Evolutionary conservation across 2,329 filamentous ascomycete species (phyloP), one percentile per base, ranked within the genome.

Genomic region (Ilyonectria destructans): DNA sequence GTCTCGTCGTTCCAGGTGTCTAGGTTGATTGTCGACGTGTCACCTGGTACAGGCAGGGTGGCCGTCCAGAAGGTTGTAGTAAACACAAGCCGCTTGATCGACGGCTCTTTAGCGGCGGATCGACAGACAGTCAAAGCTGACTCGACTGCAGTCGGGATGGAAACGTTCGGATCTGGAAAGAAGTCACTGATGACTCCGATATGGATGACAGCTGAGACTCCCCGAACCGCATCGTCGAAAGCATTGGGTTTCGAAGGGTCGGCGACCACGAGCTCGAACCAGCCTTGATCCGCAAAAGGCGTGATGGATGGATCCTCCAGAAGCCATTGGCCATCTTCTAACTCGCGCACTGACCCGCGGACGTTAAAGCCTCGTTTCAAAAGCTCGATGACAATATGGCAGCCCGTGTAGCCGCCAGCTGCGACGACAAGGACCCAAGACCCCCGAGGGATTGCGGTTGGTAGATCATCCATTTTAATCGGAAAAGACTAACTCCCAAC

Each of bases 101-200:
- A 51, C 10, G 26, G 23, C 48, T 51, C 48, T 19, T 51, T 51
- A 5, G 48, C 48, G 26, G 48, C 48, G 15, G 48, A 31, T 51
- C 48, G 48, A 51, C 48, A 51, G 48, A 51, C 48, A 31, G 15
- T 31, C 26, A 51, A 51, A n/a, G 48, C 48, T n/a, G 48, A 51
- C 48, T 51, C 26, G 7, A 51, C 48, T 31, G 48, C 48, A n/a
- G 15, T 31, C 48, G 48, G 48, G 17, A 51, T 51, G 17, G 48
- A 51, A n/a, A 31, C 26, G 26, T 13, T 51, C 10, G 48, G 48
- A 31, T 51, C 48, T 31, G 26, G 26, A n/a, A 51, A 9, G 23
- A 51, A 51, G 13, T 51, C 48, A 26, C 48, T 51, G 26, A 51
- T 12, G 5, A 31, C 26, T 51, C 48, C 48, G 26, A 51, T 19